A percentile compares a stretch with the other conserved stretches of the same genome.
These are phyloP conservation scores for Yarrowia hollandica DNA, from an alignment of 805 yeast genomes.

Conservation along the genomic window DNA sequence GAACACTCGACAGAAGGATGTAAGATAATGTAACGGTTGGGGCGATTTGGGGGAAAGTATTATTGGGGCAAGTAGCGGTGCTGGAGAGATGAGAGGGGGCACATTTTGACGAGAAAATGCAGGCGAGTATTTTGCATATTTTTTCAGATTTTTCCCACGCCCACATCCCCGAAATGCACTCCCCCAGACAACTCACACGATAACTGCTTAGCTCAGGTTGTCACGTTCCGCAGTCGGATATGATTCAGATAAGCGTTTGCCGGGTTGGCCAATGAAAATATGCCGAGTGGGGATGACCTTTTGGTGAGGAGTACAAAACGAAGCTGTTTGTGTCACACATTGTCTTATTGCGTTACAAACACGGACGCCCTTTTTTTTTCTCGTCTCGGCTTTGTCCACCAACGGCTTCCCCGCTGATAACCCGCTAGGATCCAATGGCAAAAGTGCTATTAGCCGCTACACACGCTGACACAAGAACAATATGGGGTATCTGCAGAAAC, in stretches of 20 bases:
- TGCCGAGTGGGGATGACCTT: slow-evolving; percentile 1
- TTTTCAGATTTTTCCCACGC: background rate
- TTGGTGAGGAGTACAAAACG: too few species aligned
- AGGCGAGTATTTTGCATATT: background rate
- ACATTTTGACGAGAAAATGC: too few species aligned
- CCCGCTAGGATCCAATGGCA: background rate
- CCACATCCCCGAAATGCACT: too few species aligned
- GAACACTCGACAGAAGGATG: slow-evolving; percentile 27
- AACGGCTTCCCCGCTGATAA: slow-evolving; percentile 3
- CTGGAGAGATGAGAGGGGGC: background rate
- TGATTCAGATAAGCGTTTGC: slow-evolving; percentile 18
- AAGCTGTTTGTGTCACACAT: too few species aligned
- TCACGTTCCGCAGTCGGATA: slow-evolving; percentile 28
- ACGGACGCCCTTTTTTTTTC: too few species aligned
- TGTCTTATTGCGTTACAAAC: too few species aligned
- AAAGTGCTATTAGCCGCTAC: slow-evolving; percentile 3
- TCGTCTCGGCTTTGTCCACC: too few species aligned
- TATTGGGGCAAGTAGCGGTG: background rate
- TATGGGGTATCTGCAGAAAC: slow-evolving; percentile 15
- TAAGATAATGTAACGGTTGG: slow-evolving; percentile 25
- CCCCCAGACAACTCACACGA: too few species aligned
- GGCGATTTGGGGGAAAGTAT: background rate
- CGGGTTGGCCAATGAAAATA: slow-evolving; percentile 2
- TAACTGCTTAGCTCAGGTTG: background rate
- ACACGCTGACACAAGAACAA: too few species aligned